phyloP scores from a whole-genome alignment of 1,139 yeast species.

The Hansenula sp. region DNA sequence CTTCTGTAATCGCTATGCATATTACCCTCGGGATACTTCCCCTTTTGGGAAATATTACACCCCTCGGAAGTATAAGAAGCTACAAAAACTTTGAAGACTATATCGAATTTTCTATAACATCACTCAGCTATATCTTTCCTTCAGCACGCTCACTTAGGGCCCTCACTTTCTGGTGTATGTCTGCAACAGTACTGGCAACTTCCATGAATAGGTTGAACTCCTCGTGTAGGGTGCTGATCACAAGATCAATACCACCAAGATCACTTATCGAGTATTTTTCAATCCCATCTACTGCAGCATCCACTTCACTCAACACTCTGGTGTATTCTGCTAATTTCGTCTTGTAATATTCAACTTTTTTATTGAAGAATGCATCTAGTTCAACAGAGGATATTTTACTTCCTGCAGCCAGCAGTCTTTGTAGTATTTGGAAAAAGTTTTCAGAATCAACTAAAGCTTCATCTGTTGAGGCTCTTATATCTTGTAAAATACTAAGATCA shows the following conservation, averaged over 20 bases:
- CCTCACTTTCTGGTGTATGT: slow-evolving; percentile 71
- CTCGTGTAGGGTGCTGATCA: slow-evolving; percentile 67
- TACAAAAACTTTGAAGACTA: background rate
- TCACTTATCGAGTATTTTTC: slow-evolving; percentile 48
- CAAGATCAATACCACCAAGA: slow-evolving; percentile 48
- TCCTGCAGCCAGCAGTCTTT: slow-evolving; percentile 65
- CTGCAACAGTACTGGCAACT: slow-evolving; percentile 85
- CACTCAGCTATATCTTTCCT: slow-evolving; percentile 1
- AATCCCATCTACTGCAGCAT: slow-evolving; percentile 68
- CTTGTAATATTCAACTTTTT: slow-evolving; percentile 46
- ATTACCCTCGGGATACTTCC: no score
- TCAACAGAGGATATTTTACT: slow-evolving; percentile 56
- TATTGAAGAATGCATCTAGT: slow-evolving; percentile 49
- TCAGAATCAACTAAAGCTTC: slow-evolving; percentile 51
- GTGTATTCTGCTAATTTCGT: slow-evolving; percentile 65
- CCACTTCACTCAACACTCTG: slow-evolving; percentile 62
- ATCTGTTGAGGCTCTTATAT: slow-evolving; percentile 39
- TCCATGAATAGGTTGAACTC: slow-evolving; percentile 89
- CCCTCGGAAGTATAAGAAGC: no score
- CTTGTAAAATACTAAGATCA: slow-evolving; percentile 48
- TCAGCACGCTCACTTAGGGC: slow-evolving; percentile 14
- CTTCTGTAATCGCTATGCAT: no score
- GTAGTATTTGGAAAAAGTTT: slow-evolving; percentile 59
- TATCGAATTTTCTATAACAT: background rate
- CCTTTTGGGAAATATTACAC: no score